Percentiles rank a stretch among this genome's conserved stretches.
Conservation (phyloP, 805 yeast genomes). For the Saccharomyces cerevisiae region DNA sequence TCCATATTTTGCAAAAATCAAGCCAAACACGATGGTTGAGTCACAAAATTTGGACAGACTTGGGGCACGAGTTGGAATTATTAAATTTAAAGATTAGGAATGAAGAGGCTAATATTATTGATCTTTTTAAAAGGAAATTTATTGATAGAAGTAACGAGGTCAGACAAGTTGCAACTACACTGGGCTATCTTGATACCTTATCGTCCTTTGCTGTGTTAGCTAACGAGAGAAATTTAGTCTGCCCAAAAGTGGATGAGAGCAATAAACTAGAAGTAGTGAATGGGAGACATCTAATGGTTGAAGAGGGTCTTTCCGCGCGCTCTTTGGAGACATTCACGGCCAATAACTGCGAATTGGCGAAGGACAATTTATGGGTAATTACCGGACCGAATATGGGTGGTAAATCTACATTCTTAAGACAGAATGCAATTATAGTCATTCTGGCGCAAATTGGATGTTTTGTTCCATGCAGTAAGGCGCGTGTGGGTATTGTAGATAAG, state of each 20-base stretch:
- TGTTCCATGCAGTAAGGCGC: conserved; percentile 59
- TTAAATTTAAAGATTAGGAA: conserved; percentile 39
- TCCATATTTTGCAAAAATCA: conserved; percentile 34
- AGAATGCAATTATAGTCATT: conserved; percentile 60
- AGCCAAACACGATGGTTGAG: conserved; percentile 40
- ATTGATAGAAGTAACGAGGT: conserved; percentile 39
- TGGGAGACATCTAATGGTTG: conserved; percentile 87
- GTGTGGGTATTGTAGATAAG: conserved; percentile 65
- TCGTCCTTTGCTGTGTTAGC: conserved; percentile 68
- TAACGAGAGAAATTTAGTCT: conserved; percentile 51
- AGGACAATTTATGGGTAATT: conserved; percentile 44
- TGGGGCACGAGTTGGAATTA: conserved; percentile 43
- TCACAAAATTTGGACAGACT: conserved; percentile 41
- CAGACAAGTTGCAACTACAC: conserved; percentile 40
- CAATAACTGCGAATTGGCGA: conserved; percentile 26
- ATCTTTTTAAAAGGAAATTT: conserved; percentile 39
- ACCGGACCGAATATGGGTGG: conserved; percentile 93
- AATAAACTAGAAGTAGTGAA: conserved; percentile 41
- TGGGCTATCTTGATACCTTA: conserved; percentile 66
- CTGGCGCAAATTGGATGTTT: conserved; percentile 69
- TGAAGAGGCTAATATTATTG: conserved; percentile 50
- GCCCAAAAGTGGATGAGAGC: conserved; percentile 54
- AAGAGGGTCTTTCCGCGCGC: conserved; percentile 49
- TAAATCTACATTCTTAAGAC: conserved; percentile 66
- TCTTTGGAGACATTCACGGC: conserved; percentile 32